Conservation (phyloP, 805 yeast species). For the Starmerella floricola region DNA sequence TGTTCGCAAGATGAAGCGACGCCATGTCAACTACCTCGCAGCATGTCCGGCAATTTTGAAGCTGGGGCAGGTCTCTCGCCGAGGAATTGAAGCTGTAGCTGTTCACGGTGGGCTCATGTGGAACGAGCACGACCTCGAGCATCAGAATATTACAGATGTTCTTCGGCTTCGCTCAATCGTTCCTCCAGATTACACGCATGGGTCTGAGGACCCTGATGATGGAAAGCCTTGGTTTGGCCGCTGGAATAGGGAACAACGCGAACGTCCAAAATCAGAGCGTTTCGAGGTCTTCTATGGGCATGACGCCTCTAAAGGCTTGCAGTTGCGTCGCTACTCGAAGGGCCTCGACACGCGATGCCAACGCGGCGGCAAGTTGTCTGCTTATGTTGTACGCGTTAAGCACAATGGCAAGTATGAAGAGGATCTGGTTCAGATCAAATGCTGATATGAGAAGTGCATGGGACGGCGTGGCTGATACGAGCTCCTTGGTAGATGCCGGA, state of each 20-base stretch:
- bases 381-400: conserved; percentile 37
- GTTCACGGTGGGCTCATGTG: conserved; percentile 79
- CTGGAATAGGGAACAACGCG: conserved; percentile 38
- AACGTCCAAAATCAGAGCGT: conserved; percentile 24
- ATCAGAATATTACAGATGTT: conserved; percentile 51
- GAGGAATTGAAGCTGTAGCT: conserved; percentile 39
- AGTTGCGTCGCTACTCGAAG: conserved; percentile 48
- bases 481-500: no score
- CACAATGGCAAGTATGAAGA: conserved; percentile 23
- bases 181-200: conserved; percentile 48
- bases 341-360: conserved; percentile 82
- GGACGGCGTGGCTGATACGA: no score
- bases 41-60: conserved; percentile 51
- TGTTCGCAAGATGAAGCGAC: conserved; percentile 44
- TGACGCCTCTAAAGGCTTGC: conserved; percentile 69
- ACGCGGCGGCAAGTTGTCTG: conserved; percentile 57
- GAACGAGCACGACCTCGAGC: conserved; percentile 39
- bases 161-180: conserved; percentile 59
- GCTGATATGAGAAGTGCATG: conserved; percentile 17
- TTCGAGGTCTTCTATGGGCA: conserved; percentile 68
- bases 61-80: conserved; percentile 43
- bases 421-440: conserved; percentile 25
- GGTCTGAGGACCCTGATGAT: conserved; percentile 37
- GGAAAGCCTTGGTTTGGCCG: conserved; percentile 47
- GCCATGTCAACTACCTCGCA: conserved; percentile 49